A percentile compares a stretch with the other conserved stretches of the same genome.
Conservation (phyloP, 2,329 filamentous ascomycete genomes). For the Paracamarosporium sp. region DNA sequence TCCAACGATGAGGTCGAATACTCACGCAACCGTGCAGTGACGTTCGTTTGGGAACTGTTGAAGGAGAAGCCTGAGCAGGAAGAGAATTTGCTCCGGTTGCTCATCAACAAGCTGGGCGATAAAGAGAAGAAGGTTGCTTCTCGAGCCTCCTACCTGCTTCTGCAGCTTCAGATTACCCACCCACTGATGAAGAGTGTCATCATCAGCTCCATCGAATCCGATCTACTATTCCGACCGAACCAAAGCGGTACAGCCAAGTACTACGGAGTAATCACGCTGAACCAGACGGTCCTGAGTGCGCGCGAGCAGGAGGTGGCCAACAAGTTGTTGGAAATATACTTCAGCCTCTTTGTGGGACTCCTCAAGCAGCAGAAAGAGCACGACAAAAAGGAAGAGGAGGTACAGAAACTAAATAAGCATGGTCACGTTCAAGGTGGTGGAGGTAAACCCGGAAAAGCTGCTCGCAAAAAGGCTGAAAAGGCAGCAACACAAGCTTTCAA, state of each 20-base stretch:
- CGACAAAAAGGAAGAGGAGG: constrained; percentile 42
- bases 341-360: constrained; percentile 82
- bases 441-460: constrained; percentile 60
- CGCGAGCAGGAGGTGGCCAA: constrained; percentile 84
- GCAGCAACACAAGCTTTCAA: constrained; percentile 52
- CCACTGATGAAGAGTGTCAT: constrained; percentile 93
- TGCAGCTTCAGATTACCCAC: constrained; percentile 87
- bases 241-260: constrained; percentile 91
- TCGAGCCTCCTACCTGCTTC: constrained; percentile 87
- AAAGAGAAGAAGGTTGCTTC: constrained; percentile 95
- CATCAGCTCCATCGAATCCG: constrained; percentile 82
- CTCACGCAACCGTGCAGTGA: constrained; percentile 84
- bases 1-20: constrained; percentile 96
- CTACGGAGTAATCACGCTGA: constrained; percentile 94
- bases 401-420: constrained; percentile 56
- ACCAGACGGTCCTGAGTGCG: constrained; percentile 89
- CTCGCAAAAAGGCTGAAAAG: constrained; percentile 54
- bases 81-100: constrained; percentile 84
- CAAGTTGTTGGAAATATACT: constrained; percentile 87
- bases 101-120: constrained; percentile 97
- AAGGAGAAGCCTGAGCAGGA: constrained; percentile 98
- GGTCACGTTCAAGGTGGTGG: constrained; percentile 62
- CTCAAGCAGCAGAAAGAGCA: constrained; percentile 68
- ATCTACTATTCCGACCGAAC: constrained; percentile 84
- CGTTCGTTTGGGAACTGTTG: constrained; percentile 88